These are phyloP conservation scores for Rhododendron henanense DNA, from an alignment of 148 eudicot genomes.

Conservation along the genomic window DNA sequence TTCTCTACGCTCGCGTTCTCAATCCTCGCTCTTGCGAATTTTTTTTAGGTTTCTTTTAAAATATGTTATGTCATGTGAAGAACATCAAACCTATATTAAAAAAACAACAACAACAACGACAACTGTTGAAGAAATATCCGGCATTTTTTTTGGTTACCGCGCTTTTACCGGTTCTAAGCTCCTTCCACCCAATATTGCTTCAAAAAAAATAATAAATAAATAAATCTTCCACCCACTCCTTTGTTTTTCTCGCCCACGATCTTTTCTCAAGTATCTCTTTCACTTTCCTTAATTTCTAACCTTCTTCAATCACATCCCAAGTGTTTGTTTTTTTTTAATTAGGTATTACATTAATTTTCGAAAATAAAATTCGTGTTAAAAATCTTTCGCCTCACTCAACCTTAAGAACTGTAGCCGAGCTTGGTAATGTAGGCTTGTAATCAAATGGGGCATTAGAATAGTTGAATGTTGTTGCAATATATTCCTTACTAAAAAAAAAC, in stretches of 20 bases:
- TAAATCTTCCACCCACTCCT: not conserved
- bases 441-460: too few species aligned
- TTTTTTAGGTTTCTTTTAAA: not conserved
- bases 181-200: not conserved
- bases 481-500: not conserved
- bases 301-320: not conserved
- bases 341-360: not conserved
- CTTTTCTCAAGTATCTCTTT: not conserved
- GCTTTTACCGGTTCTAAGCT: not conserved
- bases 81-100: not conserved
- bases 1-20: too few species aligned
- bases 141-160: not conserved
- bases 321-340: not conserved
- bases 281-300: not conserved
- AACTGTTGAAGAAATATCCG: not conserved
- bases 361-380: not conserved
- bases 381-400: not conserved
- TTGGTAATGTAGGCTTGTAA: too few species aligned
- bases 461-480: too few species aligned
- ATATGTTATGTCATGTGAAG: not conserved
- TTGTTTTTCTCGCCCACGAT: not conserved
- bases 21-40: too few species aligned
- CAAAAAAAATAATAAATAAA: too few species aligned
- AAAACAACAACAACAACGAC: not conserved
- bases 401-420: not conserved